Conservation (phyloP, 1,284 basidiomycete species). For the Malassezia vespertilionis region DNA sequence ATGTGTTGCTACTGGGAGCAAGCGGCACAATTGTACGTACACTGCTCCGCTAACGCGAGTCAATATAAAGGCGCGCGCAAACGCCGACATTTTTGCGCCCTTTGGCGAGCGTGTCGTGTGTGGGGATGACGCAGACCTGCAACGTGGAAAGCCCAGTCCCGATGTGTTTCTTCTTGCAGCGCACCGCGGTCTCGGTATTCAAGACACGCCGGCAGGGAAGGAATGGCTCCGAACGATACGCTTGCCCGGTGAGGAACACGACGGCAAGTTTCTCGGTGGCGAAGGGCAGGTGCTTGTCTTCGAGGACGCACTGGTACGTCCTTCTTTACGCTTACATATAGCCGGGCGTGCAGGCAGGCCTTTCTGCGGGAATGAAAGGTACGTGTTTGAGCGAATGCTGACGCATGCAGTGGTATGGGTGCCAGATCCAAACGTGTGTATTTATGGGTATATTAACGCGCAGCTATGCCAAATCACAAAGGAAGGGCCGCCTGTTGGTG, state of each 20-base stretch:
- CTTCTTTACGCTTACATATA: not conserved
- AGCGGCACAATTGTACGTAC: slow-evolving; percentile 32
- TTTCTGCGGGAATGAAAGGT: slow-evolving; percentile 44
- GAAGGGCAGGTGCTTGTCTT: slow-evolving; percentile 45
- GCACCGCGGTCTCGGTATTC: slow-evolving; percentile 26
- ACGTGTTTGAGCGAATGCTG: slow-evolving; percentile 1
- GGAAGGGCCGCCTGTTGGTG: slow-evolving; percentile 17
- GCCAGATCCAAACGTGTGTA: slow-evolving; percentile 30
- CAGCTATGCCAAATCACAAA: slow-evolving; percentile 17
- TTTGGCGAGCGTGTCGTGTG: slow-evolving; percentile 38
- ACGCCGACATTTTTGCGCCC: slow-evolving; percentile 29
- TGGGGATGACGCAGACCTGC: slow-evolving; percentile 38
- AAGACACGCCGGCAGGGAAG: slow-evolving; percentile 18
- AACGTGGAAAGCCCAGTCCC: slow-evolving; percentile 42
- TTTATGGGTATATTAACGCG: not conserved
- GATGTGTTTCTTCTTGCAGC: slow-evolving; percentile 47
- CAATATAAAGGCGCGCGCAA: slow-evolving; percentile 37
- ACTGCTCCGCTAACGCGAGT: slow-evolving; percentile 7
- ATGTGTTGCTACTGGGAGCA: slow-evolving; percentile 44
- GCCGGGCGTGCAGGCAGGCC: slow-evolving; percentile 40
- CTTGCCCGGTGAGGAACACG: slow-evolving; percentile 29
- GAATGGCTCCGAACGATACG: slow-evolving; percentile 21
- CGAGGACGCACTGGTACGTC: slow-evolving; percentile 38
- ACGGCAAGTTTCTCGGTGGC: slow-evolving; percentile 22
- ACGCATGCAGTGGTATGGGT: slow-evolving; percentile 39